Conservation (phyloP, 345 rosid species). For the Pseudoturritis turrita region DNA sequence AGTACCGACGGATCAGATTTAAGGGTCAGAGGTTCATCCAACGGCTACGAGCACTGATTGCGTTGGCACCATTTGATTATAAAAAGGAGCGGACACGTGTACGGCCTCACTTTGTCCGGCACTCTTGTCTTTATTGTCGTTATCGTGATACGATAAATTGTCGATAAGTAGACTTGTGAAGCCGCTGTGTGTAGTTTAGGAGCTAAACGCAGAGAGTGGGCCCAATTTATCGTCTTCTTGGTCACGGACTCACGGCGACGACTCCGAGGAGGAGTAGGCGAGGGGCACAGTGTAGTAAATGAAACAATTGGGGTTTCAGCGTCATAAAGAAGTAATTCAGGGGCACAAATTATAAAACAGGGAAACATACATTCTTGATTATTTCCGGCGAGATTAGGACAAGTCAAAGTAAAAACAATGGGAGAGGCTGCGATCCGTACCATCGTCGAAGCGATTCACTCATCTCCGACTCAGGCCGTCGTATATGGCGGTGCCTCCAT, state of each 20-base stretch:
- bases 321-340: neutral
- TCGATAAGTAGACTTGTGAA: conserved; percentile 26
- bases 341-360: neutral
- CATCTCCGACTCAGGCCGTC: conserved; percentile 64
- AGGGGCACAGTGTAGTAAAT: neutral
- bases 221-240: neutral
- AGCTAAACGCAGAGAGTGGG: conserved; percentile 15
- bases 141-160: conserved; percentile 8
- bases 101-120: neutral
- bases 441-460: conserved; percentile 71
- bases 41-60: neutral
- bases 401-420: conserved; percentile 29
- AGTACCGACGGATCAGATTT: neutral
- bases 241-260: conserved; percentile 26
- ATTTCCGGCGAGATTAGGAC: too few relatives aligned
- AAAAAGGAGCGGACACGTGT: neutral
- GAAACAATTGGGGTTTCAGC: neutral
- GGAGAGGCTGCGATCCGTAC: conserved; percentile 53
- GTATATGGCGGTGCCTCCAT: conserved; percentile 87
- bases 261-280: conserved; percentile 15
- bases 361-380: neutral
- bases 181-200: neutral
- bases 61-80: neutral
- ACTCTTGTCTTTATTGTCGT: neutral
- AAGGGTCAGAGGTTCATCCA: neutral